Evolutionary conservation across 2,329 filamentous ascomycete species (phyloP).

Genomic region (Epichloe baconii): DNA sequence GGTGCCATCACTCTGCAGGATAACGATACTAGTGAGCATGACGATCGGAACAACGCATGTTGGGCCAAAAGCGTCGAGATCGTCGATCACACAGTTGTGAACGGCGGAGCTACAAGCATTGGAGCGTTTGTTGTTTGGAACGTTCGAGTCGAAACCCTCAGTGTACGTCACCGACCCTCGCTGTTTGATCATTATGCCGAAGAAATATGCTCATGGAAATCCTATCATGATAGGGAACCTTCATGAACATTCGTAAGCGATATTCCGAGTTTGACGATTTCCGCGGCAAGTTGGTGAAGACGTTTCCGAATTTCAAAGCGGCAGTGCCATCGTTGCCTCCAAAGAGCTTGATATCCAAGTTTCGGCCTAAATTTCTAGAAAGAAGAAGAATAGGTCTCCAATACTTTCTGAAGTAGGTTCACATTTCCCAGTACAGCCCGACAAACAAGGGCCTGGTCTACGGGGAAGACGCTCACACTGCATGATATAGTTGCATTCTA

Average conservation of each 20-base stretch:
- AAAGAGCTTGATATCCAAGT: constrained; percentile 82
- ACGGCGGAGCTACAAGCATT: constrained; percentile 41
- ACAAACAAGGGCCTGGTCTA: not conserved
- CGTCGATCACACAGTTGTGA: constrained; percentile 42
- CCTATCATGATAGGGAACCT: constrained; percentile 33
- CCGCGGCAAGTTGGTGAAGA: constrained; percentile 55
- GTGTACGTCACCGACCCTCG: constrained; percentile 37
- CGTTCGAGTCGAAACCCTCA: constrained; percentile 74
- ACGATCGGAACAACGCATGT: constrained; percentile 43
- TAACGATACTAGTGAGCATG: constrained; percentile 41
- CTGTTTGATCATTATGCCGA: not conserved
- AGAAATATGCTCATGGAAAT: not conserved
- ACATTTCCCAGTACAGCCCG: not conserved
- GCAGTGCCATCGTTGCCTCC: constrained; percentile 85
- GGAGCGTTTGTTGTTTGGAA: constrained; percentile 97
- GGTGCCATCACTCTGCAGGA: constrained; percentile 49
- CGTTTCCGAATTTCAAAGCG: constrained; percentile 72
- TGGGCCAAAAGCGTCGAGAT: constrained; percentile 53
- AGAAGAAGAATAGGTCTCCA: constrained; percentile 68
- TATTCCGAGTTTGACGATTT: constrained; percentile 93
- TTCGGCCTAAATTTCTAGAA: constrained; percentile 75
- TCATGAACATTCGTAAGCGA: constrained; percentile 53
- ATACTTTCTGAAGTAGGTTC: constrained; percentile 81
- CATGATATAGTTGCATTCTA: constrained; percentile 9
- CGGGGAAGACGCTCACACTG: constrained; percentile 7